These are phyloP conservation scores for Leishmania major DNA, from an alignment of 208 protist genomes.

Conservation along the genomic window DNA sequence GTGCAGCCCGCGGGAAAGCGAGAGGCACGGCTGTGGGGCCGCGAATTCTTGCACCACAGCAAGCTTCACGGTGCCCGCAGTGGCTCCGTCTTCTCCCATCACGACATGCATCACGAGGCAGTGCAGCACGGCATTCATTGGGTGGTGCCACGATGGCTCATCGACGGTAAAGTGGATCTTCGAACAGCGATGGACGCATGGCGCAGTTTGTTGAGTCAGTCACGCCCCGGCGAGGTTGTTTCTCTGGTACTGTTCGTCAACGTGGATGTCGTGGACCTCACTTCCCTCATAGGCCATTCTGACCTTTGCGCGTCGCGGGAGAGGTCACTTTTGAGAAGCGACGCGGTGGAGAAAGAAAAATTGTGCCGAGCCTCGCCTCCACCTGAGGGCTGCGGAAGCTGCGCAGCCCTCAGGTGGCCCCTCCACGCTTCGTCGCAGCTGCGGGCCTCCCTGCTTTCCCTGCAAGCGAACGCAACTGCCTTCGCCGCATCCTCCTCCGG, in stretches of 20 bases:
- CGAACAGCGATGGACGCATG: conserved; percentile 9
- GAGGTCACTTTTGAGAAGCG: neutral
- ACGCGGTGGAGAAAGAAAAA: neutral
- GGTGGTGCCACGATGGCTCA: conserved; percentile 26
- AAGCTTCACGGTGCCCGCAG: neutral
- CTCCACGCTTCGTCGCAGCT: neutral
- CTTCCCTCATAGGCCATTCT: neutral
- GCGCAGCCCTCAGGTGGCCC: neutral
- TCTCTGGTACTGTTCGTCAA: conserved; percentile 12
- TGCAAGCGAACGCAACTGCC: neutral
- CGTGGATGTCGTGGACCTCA: neutral
- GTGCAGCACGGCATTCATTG: conserved; percentile 13
- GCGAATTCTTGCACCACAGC: neutral
- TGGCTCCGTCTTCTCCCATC: neutral
- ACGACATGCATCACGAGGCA: neutral
- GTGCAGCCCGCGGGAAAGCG: too few species aligned
- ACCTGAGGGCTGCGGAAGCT: neutral
- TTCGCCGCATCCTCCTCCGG: neutral
- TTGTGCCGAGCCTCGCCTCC: neutral
- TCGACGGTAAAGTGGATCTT: neutral
- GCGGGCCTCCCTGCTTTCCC: neutral
- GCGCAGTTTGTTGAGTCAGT: conserved; percentile 5
- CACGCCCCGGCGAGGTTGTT: neutral
- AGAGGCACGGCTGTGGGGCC: too few species aligned
- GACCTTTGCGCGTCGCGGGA: neutral